These are phyloP conservation scores for Syncephalastrum contaminatum DNA, from an alignment of 371 early-diverging fungal species.

Conservation along the genomic window DNA sequence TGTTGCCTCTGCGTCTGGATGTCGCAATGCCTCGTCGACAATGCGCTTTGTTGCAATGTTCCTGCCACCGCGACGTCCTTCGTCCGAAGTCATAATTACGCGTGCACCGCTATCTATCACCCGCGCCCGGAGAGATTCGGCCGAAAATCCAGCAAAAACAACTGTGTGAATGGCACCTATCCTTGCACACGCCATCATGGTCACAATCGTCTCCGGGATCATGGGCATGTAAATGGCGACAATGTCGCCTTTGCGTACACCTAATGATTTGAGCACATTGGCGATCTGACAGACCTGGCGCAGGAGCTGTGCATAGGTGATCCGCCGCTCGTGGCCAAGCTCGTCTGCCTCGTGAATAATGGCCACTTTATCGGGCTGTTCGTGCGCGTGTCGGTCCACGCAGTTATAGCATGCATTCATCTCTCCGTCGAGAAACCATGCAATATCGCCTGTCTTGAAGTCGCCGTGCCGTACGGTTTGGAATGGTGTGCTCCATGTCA, in stretches of 20 bases:
- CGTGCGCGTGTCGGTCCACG: constrained; percentile 91
- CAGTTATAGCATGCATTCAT: constrained; percentile 96
- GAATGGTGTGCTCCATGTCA: constrained; percentile 81
- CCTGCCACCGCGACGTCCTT: constrained; percentile 90
- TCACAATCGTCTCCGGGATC: constrained; percentile 91
- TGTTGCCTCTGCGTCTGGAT: constrained; percentile 49
- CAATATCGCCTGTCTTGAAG: constrained; percentile 75
- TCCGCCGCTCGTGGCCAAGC: constrained; percentile 66
- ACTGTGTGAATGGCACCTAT: constrained; percentile 92
- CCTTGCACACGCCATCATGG: constrained; percentile 94
- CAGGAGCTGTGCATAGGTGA: constrained; percentile 86
- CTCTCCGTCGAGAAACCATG: constrained; percentile 93
- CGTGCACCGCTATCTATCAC: constrained; percentile 77
- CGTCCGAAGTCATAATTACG: constrained; percentile 83
- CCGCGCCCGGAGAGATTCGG: constrained; percentile 85
- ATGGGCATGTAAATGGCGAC: constrained; percentile 98
- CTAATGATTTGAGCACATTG: constrained; percentile 74
- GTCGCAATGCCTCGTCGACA: constrained; percentile 82
- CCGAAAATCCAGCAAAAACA: constrained; percentile 94
- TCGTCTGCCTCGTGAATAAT: constrained; percentile 93
- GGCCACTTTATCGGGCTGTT: constrained; percentile 68
- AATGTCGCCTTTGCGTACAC: constrained; percentile 88
- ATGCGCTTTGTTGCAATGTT: constrained; percentile 89
- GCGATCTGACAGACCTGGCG: constrained; percentile 82
- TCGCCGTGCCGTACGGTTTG: constrained; percentile 61